phyloP scores from a whole-genome alignment of 2,329 filamentous ascomycete genomes.

The Penicillium sumatraense region DNA sequence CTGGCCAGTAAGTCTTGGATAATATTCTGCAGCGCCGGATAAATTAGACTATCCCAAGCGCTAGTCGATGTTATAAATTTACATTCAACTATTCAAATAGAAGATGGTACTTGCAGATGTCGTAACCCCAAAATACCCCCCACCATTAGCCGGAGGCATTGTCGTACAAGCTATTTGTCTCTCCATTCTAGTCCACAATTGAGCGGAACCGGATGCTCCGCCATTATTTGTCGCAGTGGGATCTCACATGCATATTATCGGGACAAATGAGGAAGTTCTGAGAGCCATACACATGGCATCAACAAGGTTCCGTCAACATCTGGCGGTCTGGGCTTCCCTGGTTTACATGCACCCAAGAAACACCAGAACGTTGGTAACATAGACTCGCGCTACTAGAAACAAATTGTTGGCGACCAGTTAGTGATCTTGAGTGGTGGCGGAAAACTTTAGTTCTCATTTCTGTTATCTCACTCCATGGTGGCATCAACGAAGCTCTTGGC shows the following conservation, averaged over 20 bases:
- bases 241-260: constrained; percentile 13
- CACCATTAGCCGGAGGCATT: constrained; percentile 1
- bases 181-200: neutral
- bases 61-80: too few relatives aligned
- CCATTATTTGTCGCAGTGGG: neutral
- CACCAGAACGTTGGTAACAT: constrained; percentile 6
- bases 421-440: neutral
- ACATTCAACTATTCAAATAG: neutral
- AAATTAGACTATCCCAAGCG: too few relatives aligned
- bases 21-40: too few relatives aligned
- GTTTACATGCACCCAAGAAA: neutral
- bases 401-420: neutral
- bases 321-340: neutral
- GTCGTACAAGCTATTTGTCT: constrained; percentile 9
- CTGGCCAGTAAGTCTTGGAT: too few relatives aligned
- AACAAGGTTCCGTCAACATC: constrained; percentile 12
- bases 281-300: constrained; percentile 15
- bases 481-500: neutral
- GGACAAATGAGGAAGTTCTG: neutral
- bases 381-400: neutral
- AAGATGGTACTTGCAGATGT: neutral
- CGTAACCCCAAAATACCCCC: constrained; percentile 6
- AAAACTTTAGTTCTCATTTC: neutral
- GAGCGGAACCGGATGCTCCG: constrained; percentile 12
- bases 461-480: neutral